phyloP scores from a whole-genome alignment of 2,329 filamentous ascomycete species.

The Exserohilum rostratum region DNA sequence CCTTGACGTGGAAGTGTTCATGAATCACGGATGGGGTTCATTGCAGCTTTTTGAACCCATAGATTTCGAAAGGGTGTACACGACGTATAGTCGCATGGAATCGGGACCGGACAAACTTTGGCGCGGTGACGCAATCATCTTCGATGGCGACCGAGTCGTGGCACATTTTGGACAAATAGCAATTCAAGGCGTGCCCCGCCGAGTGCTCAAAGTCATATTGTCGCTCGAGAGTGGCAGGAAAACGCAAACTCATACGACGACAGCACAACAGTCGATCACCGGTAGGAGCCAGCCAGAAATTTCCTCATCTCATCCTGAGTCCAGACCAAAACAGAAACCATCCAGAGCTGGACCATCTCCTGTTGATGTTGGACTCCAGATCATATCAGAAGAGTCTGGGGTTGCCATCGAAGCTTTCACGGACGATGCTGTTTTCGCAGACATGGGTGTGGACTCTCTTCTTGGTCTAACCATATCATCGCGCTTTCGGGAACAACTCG shows the following conservation, averaged over 20 bases:
- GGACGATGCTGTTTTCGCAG: slow-evolving; percentile 30
- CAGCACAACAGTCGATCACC: neutral
- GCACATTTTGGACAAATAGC: slow-evolving; percentile 2
- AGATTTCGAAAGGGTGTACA: slow-evolving; percentile 12
- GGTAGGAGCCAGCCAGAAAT: neutral
- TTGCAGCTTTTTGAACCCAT: slow-evolving; percentile 17
- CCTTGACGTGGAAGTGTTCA: slow-evolving; percentile 16
- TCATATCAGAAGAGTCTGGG: slow-evolving; percentile 40
- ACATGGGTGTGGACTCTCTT: slow-evolving; percentile 40
- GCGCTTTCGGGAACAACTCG: slow-evolving; percentile 34
- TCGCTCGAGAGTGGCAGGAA: slow-evolving; percentile 15
- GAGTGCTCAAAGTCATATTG: slow-evolving; percentile 12
- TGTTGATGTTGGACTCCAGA: slow-evolving; percentile 5
- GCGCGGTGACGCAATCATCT: slow-evolving; percentile 15
- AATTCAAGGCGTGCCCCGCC: slow-evolving; percentile 9
- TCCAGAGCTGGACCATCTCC: neutral
- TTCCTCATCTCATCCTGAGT: neutral
- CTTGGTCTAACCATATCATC: slow-evolving; percentile 28
- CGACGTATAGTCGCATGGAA: slow-evolving; percentile 15
- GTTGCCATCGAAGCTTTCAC: slow-evolving; percentile 32
- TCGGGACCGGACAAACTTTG: slow-evolving; percentile 5
- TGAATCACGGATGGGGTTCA: slow-evolving; percentile 29
- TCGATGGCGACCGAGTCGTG: slow-evolving; percentile 16
- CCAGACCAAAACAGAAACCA: neutral
- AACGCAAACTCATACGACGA: slow-evolving; percentile 3